phyloP scores from a whole-genome alignment of 2,329 filamentous ascomycete species.

The Alternaria infectoria region DNA sequence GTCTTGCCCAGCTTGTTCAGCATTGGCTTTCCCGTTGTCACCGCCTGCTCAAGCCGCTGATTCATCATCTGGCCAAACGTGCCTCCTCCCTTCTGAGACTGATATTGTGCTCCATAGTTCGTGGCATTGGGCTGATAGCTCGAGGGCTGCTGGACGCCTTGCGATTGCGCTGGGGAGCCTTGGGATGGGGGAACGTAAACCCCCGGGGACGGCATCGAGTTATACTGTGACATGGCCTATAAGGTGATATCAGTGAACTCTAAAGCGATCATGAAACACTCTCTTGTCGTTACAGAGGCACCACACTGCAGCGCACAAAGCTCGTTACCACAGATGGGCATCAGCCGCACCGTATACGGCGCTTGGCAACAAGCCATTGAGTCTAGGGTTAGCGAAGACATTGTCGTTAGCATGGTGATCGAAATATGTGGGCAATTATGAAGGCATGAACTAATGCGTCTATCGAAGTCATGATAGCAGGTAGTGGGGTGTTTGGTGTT shows the following conservation, averaged over 20 bases:
- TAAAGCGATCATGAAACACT: too few relatives aligned
- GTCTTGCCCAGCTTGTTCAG: slow-evolving; percentile 46
- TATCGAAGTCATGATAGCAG: not conserved
- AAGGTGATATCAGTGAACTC: not conserved
- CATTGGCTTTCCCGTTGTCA: slow-evolving; percentile 46
- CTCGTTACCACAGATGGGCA: not conserved
- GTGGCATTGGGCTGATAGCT: slow-evolving; percentile 25
- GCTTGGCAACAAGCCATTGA: slow-evolving; percentile 16
- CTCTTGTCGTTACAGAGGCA: not conserved
- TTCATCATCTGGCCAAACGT: slow-evolving; percentile 43
- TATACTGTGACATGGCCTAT: slow-evolving; percentile 41
- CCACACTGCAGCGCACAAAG: slow-evolving; percentile 4
- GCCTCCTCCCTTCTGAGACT: slow-evolving; percentile 28
- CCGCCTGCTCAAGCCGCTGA: slow-evolving; percentile 30
- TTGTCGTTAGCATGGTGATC: not conserved
- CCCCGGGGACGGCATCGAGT: slow-evolving; percentile 36
- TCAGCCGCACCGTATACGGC: slow-evolving; percentile 20
- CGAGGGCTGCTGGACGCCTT: slow-evolving; percentile 22
- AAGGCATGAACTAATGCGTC: not conserved
- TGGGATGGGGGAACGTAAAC: slow-evolving; percentile 35
- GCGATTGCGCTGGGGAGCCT: slow-evolving; percentile 22
- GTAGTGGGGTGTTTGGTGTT: not conserved
- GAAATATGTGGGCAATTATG: not conserved
- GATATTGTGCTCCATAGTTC: slow-evolving; percentile 17
- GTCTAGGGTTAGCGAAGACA: slow-evolving; percentile 10